Conservation (phyloP, 2,329 filamentous ascomycete genomes). For the Claviceps sorghi region DNA sequence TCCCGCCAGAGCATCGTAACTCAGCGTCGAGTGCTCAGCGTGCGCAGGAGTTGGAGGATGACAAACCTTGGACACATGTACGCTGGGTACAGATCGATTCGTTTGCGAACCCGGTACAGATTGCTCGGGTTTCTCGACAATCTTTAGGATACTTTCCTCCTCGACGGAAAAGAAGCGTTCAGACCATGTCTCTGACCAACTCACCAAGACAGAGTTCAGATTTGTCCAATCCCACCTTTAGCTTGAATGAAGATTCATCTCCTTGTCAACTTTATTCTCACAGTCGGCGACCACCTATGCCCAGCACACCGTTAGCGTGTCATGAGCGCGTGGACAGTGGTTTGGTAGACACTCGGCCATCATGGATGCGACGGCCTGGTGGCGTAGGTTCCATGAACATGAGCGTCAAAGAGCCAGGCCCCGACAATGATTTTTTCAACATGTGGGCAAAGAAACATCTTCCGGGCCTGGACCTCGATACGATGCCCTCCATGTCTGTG, state of each 20-base stretch:
- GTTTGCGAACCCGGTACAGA: slow-evolving; percentile 56
- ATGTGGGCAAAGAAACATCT: slow-evolving; percentile 72
- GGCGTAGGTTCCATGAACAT: slow-evolving; percentile 72
- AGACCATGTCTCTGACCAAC: slow-evolving; percentile 48
- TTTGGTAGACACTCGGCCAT: slow-evolving; percentile 26
- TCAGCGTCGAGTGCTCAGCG: slow-evolving; percentile 19
- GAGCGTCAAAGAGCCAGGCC: slow-evolving; percentile 59
- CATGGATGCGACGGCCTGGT: slow-evolving; percentile 68
- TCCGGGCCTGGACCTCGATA: slow-evolving; percentile 60
- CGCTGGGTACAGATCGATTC: slow-evolving; percentile 76
- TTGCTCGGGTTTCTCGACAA: slow-evolving; percentile 67
- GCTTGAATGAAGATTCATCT: slow-evolving; percentile 19
- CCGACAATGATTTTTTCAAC: slow-evolving; percentile 72
- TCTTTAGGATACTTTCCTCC: slow-evolving; percentile 86
- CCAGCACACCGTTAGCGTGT: slow-evolving; percentile 20
- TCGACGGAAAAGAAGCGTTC: slow-evolving; percentile 67
- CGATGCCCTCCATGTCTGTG: slow-evolving; percentile 50
- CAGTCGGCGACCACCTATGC: slow-evolving; percentile 19
- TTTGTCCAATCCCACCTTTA: slow-evolving; percentile 30
- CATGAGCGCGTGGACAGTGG: slow-evolving; percentile 25
- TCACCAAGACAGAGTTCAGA: slow-evolving; percentile 56
- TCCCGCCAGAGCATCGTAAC: slow-evolving; percentile 20
- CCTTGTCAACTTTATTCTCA: slow-evolving; percentile 31
- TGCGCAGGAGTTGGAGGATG: slow-evolving; percentile 29
- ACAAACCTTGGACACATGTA: slow-evolving; percentile 69